A percentile compares a stretch with the other conserved stretches of the same genome.
Evolutionary conservation across 768 basidiomycete species (phyloP).

Genomic region (Cystofilobasidium ferigula): DNA sequence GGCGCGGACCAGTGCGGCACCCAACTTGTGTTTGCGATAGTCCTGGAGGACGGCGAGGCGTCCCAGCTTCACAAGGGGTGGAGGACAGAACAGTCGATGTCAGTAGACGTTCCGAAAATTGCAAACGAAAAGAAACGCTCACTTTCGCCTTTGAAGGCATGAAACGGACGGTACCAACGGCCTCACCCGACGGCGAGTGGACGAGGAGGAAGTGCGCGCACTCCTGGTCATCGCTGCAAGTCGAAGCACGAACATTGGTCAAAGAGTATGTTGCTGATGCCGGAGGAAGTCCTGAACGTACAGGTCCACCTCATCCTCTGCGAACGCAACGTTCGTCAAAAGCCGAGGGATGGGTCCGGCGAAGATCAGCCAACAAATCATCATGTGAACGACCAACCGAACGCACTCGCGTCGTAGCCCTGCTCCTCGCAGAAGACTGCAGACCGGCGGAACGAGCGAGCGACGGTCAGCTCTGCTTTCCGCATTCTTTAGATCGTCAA

Average conservation of each 20-base stretch:
- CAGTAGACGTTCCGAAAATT: neutral
- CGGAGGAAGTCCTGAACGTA: no score
- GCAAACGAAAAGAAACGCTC: neutral
- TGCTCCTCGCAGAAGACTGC: slow-evolving; percentile 57
- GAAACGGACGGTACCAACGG: slow-evolving; percentile 15
- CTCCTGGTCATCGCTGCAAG: slow-evolving; percentile 57
- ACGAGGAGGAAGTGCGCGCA: slow-evolving; percentile 25
- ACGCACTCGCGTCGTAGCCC: slow-evolving; percentile 45
- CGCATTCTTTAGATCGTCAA: no score
- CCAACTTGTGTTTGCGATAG: slow-evolving; percentile 56
- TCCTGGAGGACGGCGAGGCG: slow-evolving; percentile 47
- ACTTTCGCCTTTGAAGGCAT: slow-evolving; percentile 18
- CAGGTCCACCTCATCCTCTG: slow-evolving; percentile 68
- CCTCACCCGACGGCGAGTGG: slow-evolving; percentile 30
- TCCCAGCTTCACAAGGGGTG: slow-evolving; percentile 51
- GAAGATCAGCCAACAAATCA: no score
- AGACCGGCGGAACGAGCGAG: neutral
- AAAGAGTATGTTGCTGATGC: no score
- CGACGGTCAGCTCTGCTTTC: slow-evolving; percentile 35
- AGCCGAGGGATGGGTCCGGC: no score
- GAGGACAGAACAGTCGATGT: neutral
- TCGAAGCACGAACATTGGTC: no score
- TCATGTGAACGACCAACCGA: no score
- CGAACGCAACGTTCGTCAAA: slow-evolving; percentile 6
- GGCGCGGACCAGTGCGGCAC: slow-evolving; percentile 53